A percentile compares a stretch with the other conserved stretches of the same genome.
Evolutionary conservation across 2,329 filamentous ascomycete genomes (phyloP).

Genomic region (Ascochyta viciae-villosae): DNA sequence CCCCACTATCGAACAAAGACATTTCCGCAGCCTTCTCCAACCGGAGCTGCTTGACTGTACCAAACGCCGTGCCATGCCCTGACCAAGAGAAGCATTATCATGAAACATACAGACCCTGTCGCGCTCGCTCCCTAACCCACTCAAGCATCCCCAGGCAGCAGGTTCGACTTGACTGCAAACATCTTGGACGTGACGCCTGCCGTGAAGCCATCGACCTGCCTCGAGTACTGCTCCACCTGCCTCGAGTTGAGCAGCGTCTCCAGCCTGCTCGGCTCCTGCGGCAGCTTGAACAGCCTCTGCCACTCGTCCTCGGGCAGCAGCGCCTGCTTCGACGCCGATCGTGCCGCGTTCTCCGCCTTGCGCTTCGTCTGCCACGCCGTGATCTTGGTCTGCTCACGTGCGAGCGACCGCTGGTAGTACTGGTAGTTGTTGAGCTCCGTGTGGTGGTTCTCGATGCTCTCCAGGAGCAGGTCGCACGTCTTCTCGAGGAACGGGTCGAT

Average conservation of each 20-base stretch:
- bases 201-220: constrained; percentile 96
- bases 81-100: constrained; percentile 44
- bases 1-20: constrained; percentile 25
- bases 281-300: constrained; percentile 97
- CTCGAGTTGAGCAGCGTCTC: constrained; percentile 94
- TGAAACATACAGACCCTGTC: constrained; percentile 31
- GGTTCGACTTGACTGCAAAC: constrained; percentile 86
- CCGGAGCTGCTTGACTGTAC: constrained; percentile 31
- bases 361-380: constrained; percentile 95
- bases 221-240: constrained; percentile 97
- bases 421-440: constrained; percentile 99
- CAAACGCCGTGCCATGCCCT: constrained; percentile 50
- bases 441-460: constrained; percentile 97
- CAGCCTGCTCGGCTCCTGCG: constrained; percentile 88
- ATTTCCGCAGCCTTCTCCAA: constrained; percentile 27
- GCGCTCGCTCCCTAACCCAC: constrained; percentile 33
- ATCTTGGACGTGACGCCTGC: constrained; percentile 93
- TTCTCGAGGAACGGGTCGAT: constrained; percentile 99
- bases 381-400: constrained; percentile 95
- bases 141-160: constrained; percentile 62
- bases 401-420: constrained; percentile 92
- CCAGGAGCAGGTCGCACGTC: constrained; percentile 93
- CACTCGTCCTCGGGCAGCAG: constrained; percentile 95
- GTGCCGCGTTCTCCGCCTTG: constrained; percentile 90
- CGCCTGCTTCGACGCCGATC: constrained; percentile 84